Evolutionary conservation across 176 grass and related monocot genomes (phyloP), one percentile per base, ranked within the genome.

Genomic region (Juncus inflexus): DNA sequence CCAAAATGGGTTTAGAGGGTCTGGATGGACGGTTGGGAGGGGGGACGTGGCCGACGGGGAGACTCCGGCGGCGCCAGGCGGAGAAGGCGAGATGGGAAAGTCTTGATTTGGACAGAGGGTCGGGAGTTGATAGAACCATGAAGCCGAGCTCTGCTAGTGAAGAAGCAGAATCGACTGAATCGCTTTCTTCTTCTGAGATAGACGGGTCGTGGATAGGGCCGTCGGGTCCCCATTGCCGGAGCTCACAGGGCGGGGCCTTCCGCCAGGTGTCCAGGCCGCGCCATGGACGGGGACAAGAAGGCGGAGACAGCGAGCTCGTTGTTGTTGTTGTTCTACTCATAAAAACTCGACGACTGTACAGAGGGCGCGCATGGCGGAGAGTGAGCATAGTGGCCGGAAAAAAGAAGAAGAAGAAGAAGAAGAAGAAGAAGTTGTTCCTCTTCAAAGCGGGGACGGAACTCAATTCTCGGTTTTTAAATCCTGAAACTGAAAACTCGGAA

Each of bases 31-130:
- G 73, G 62, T 76, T 52, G 0, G 91, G 87, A 2, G 91, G 61
- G 4, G 9, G 6, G 7, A 59, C 74, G 4, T 35, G 8, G 49
- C 87, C 92, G 3, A 89, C 77, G 5, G 82, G 82, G 49, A 91
- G 55, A 37, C 72, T 74, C 13, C 6, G 43, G 11, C 62, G 38
- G 11, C 45, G 70, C 84, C 84, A 96, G 49, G 58, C 77, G 38
- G 66, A 75, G 84, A 88, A 96, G 74, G 92, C 79, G 74, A 84
- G 63, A 65, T 96, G 87, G 10, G 87, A 91, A 62, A 91, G 77
- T 37, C 71, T 69, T 42, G 92, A 74, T 71, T 91, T 96, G 58
- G 70, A 7, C 12, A 86, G 50, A 19, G 91, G 91, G 13, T 91
- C 87, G 1, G 82, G 14, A n/a, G 87, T 88, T 72, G 82, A 91